These are phyloP conservation scores for Cardamine resedifolia DNA, from an alignment of 345 rosid genomes.

Conservation along the genomic window DNA sequence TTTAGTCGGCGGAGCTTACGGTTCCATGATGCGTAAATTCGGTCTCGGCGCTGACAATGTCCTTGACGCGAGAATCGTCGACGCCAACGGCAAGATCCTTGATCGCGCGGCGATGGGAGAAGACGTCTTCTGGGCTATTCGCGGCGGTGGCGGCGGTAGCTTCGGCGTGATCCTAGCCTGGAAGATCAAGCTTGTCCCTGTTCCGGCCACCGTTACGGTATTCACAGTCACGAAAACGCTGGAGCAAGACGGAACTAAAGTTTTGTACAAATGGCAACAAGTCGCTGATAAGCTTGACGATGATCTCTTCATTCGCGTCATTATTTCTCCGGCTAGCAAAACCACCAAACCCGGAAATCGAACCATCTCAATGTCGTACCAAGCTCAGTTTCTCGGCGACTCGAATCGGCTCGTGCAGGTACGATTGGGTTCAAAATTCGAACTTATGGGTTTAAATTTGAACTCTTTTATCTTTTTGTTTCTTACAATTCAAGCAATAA, in stretches of 20 bases:
- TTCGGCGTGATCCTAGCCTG: slow-evolving; percentile 66
- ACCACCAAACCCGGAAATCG: slow-evolving; percentile 12
- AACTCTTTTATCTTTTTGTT: background rate
- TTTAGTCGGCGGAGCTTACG: slow-evolving; percentile 68
- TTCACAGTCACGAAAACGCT: slow-evolving; percentile 55
- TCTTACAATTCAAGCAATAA: background rate
- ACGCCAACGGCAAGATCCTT: slow-evolving; percentile 51
- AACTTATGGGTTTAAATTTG: background rate
- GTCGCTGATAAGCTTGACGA: slow-evolving; percentile 53
- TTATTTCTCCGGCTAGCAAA: slow-evolving; percentile 37
- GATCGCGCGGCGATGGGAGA: slow-evolving; percentile 70
- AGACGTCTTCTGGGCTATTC: slow-evolving; percentile 74
- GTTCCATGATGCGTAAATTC: slow-evolving; percentile 71
- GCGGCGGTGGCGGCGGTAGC: slow-evolving; percentile 78
- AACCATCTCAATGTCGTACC: slow-evolving; percentile 44
- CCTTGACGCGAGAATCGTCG: slow-evolving; percentile 64
- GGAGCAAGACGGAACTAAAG: slow-evolving; percentile 47
- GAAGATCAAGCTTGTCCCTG: slow-evolving; percentile 67
- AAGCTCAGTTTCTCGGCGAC: slow-evolving; percentile 56
- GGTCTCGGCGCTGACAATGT: slow-evolving; percentile 85
- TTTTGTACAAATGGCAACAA: slow-evolving; percentile 59
- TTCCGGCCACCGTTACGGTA: slow-evolving; percentile 59
- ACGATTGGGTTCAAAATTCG: background rate
- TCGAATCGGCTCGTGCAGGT: slow-evolving; percentile 42
- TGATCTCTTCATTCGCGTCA: slow-evolving; percentile 59